phyloP scores from a whole-genome alignment of 306 rosid genomes.

The Inga leiocalycina region DNA sequence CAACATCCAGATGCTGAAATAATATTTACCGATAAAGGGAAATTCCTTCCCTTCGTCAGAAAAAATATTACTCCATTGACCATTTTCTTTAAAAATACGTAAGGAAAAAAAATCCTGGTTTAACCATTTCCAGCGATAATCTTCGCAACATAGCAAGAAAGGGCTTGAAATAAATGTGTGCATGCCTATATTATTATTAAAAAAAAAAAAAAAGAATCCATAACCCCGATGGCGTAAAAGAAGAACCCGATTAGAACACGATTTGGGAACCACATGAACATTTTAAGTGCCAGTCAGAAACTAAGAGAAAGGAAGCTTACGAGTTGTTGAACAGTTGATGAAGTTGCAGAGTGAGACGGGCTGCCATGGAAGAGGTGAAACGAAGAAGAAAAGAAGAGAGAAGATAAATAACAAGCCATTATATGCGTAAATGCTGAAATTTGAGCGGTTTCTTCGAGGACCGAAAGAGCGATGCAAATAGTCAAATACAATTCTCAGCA shows the following conservation, averaged over 20 bases:
- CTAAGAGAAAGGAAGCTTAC: conserved; percentile 52
- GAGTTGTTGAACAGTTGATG: conserved; percentile 40
- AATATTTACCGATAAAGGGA: neutral
- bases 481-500: neutral
- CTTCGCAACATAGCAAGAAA: conserved; percentile 5
- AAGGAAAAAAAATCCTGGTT: neutral
- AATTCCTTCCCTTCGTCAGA: neutral
- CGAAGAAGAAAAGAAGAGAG: conserved; percentile 13
- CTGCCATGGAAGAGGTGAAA: conserved; percentile 54
- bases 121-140: neutral
- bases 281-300: conserved; percentile 12
- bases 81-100: neutral
- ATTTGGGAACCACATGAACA: neutral
- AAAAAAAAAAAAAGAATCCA: too few species aligned
- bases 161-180: neutral
- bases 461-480: neutral
- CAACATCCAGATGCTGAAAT: neutral
- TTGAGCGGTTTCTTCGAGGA: conserved; percentile 54
- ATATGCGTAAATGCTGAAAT: conserved; percentile 23
- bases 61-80: neutral
- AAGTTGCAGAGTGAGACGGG: conserved; percentile 45
- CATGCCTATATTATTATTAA: neutral
- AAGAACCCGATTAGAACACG: neutral
- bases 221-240: neutral
- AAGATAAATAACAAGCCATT: neutral